Percentiles rank a stretch among this genome's conserved stretches.
Evolutionary conservation across 2,329 filamentous ascomycete genomes (phyloP).

Genomic region (Teratosphaeriaceae sp.): DNA sequence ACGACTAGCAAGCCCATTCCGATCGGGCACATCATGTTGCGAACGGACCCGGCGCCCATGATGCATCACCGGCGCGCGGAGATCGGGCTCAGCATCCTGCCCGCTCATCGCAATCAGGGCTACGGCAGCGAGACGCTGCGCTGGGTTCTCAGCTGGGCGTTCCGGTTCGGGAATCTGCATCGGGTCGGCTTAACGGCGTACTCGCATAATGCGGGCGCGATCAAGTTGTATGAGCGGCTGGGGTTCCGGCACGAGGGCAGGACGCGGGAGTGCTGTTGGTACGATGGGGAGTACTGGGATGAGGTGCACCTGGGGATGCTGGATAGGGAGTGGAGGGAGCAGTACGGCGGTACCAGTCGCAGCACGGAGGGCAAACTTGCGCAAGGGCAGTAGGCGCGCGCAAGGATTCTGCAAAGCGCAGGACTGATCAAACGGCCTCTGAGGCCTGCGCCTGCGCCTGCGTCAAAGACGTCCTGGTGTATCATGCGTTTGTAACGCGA

Average conservation of each 20-base stretch:
- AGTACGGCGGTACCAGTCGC: not conserved
- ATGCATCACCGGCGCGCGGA: constrained; percentile 39
- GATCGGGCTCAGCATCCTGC: constrained; percentile 35
- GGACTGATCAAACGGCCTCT: too few species aligned
- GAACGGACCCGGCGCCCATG: constrained; percentile 12
- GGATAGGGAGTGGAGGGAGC: constrained; percentile 33
- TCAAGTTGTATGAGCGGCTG: constrained; percentile 38
- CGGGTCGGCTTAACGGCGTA: constrained; percentile 36
- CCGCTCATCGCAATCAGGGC: constrained; percentile 32
- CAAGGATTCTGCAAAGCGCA: too few species aligned
- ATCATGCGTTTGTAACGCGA: too few species aligned
- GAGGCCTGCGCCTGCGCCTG: too few species aligned
- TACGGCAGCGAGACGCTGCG: constrained; percentile 44
- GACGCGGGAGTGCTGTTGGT: constrained; percentile 37
- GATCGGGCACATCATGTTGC: constrained; percentile 30
- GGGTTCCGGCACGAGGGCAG: constrained; percentile 42
- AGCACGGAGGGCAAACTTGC: too few species aligned
- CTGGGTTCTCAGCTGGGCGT: constrained; percentile 44
- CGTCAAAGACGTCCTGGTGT: too few species aligned
- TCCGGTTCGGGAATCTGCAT: constrained; percentile 40
- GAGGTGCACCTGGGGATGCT: constrained; percentile 33
- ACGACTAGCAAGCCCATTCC: constrained; percentile 16
- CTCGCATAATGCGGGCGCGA: constrained; percentile 38
- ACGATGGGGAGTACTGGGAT: constrained; percentile 34
- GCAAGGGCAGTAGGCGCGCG: too few species aligned